These are phyloP conservation scores for Rauvolfia tetraphylla DNA, from an alignment of 257 asterid species.

Conservation along the genomic window DNA sequence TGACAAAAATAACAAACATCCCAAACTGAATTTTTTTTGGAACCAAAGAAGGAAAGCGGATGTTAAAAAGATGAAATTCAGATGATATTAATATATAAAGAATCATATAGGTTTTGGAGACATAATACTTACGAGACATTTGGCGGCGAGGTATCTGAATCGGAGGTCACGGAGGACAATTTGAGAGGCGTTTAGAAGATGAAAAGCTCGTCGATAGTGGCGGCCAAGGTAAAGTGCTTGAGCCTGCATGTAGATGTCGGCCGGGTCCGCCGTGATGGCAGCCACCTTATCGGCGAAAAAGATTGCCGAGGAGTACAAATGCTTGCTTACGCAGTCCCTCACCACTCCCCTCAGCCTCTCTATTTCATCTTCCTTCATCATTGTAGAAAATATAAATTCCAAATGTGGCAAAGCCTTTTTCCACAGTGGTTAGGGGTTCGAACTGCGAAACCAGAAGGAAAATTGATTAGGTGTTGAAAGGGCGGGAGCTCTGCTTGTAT, in stretches of 20 bases:
- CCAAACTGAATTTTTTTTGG: neutral
- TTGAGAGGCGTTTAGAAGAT: constrained; percentile 92
- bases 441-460: neutral
- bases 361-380: constrained; percentile 84
- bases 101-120: neutral
- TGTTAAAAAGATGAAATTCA: neutral
- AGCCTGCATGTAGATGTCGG: constrained; percentile 98
- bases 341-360: constrained; percentile 91
- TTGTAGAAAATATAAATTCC: neutral
- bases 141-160: constrained; percentile 95
- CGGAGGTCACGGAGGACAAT: constrained; percentile 98
- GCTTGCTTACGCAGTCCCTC: constrained; percentile 96
- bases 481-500: constrained; percentile 43
- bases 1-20: neutral
- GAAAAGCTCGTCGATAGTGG: constrained; percentile 94
- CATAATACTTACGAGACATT: constrained; percentile 66
- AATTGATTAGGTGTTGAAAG: constrained; percentile 24
- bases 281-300: constrained; percentile 99
- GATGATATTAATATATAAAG: neutral
- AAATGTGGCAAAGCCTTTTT: neutral
- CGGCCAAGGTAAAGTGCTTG: constrained; percentile 96
- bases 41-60: neutral
- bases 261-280: constrained; percentile 89
- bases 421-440: neutral
- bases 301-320: constrained; percentile 90